Evolutionary conservation across 1,284 basidiomycete species (phyloP), one percentile per base, ranked within the genome.

Genomic region (Rhodotorula sp.): DNA sequence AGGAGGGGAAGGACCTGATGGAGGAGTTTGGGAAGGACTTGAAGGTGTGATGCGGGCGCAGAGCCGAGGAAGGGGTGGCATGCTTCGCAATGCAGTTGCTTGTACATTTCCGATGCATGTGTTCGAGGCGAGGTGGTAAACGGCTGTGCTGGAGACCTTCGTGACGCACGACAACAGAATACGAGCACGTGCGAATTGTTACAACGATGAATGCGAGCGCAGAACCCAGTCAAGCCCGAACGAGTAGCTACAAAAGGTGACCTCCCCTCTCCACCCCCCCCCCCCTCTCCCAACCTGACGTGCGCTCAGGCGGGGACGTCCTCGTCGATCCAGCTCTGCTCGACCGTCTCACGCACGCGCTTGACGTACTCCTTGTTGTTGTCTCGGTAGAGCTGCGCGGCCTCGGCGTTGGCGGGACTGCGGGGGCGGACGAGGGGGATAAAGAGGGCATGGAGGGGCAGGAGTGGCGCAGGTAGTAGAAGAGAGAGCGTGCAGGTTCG

Each of bases 341-440:
- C 92, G 37, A 95, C 92, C 1, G 92, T 94, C 67, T 64, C 63
- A 36, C 78, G 67, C 9, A 79, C 78, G 15, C 78, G 70, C 65
- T 77, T 78, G 71, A 72, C 70, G 66, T 79, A 79, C 55, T 78
- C 72, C 84, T 97, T 98, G 90, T 97, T 95, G 80, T 98, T 98
- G 82, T 99, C 96, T 69, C 95, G 85, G 81, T 97, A 99, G 73
- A 98, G 83, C 81, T 93, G 91, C 3, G 96, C 96, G 0, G 96
- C 96, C 84, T 99, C 96, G 2, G 94, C 94, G 80, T 99, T 99
- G 2, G 96, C 96, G 10, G 96, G 96, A 80, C 93, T 96, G 76
- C 41, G 22, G 12, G 29, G n/a, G 0, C 6, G 37, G 44, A 21
- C 29, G 15, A 21, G 54, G 34, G 7, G 5, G 57, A 19, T 10